Base-by-base conservation (phyloP, 495 filamentous ascomycete species). In the Hypoxylon intermedium region DNA sequence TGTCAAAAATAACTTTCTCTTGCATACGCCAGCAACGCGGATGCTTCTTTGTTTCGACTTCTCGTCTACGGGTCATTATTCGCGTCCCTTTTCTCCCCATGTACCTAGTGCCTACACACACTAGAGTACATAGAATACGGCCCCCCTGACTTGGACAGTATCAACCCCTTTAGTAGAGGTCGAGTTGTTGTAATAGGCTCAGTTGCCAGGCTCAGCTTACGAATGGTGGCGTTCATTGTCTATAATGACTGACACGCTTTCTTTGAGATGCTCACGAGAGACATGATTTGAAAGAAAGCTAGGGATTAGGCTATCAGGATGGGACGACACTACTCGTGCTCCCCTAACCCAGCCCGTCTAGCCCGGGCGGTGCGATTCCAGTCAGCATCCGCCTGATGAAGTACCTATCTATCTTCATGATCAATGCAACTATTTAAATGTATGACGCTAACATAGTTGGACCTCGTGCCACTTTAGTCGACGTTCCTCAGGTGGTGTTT, bases 371-470 rank as follows among this genome's bases (percentile, higher is more conserved):
- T n/a, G 40, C 41, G 44, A 36, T 36, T 41, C 30, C 34, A 42
- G 48, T 34, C 58, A 53, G 42, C 49, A 41, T 45, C 49, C 6
- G 49, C 11, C 15, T 46, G 31, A 21, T 48, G 3, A 20, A 18
- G 12, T 23, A 42, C 23, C 5, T 31, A 26, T 41, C 6, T 42
- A 12, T 1, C 5, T 37, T n/a, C n/a, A n/a, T n/a, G n/a, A n/a
- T n/a, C n/a, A n/a, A 40, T n/a, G 16, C 30, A 46, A 43, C 9
- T 20, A 38, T 19, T 13, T 9, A 42, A 63, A 53, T 57, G 52
- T 63, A 63, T 63, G 60, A 63, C 60, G 60, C 41, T 46, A 58
- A 58, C 47, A 63, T 58, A 15, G 34, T 26, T 26, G 24, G 24
- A 4, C 24, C 24, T 26, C 24, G 24, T 26, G 24, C 7, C 4